A percentile compares a stretch with the other conserved stretches of the same genome.
Conservation (phyloP, 192 early-diverging fungal species). For the Coemansia pectinata region DNA sequence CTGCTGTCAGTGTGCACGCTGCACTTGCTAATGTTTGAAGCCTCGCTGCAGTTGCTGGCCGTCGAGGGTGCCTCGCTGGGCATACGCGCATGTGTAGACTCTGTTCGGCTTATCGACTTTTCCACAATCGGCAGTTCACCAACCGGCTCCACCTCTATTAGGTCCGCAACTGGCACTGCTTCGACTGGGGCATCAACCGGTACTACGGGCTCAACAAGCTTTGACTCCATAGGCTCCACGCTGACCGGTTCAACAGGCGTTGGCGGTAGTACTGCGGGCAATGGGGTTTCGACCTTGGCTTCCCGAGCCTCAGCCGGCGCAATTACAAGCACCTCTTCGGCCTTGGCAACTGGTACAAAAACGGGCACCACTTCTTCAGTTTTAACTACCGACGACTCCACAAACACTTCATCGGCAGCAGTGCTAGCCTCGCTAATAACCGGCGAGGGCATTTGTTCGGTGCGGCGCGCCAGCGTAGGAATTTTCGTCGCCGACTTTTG, state of each 20-base stretch:
- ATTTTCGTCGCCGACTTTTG: not conserved
- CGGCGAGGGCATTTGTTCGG: slow-evolving; percentile 26
- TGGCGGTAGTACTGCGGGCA: not conserved
- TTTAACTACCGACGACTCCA: not conserved
- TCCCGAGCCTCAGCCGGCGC: not conserved
- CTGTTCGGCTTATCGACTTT: not conserved
- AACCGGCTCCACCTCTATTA: not conserved
- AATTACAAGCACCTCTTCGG: not conserved
- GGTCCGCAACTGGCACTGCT: not conserved
- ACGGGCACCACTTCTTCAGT: not conserved
- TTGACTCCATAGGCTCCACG: not conserved
- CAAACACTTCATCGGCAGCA: not conserved
- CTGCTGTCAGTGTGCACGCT: slow-evolving; percentile 2
- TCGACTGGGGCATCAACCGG: not conserved
- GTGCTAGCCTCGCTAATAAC: slow-evolving; percentile 36
- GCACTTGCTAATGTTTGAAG: not conserved
- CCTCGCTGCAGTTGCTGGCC: not conserved
- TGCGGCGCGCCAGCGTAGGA: slow-evolving; percentile 1
- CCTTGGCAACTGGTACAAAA: not conserved
- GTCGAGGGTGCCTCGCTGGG: not conserved
- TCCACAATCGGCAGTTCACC: not conserved
- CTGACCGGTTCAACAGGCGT: not conserved
- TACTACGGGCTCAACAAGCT: not conserved
- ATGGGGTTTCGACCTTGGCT: not conserved
- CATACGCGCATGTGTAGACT: not conserved